Percentiles rank a stretch among this genome's conserved stretches.
Conservation (phyloP, 371 early-diverging fungal genomes). For the Circinella umbellata region DNA sequence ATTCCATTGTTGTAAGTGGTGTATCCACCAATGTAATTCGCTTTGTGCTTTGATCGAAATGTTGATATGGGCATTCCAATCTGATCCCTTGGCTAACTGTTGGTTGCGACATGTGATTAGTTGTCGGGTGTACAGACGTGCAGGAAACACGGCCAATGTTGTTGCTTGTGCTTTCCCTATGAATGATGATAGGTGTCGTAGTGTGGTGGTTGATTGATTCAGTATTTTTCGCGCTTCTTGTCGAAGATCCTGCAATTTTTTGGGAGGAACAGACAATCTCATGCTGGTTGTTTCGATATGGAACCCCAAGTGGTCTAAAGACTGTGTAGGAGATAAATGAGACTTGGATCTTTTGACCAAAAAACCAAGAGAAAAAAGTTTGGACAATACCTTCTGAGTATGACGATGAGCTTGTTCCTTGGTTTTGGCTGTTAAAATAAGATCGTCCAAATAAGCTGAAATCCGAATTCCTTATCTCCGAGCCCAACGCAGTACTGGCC, state of each 20-base stretch:
- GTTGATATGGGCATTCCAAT: background rate
- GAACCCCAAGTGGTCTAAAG: conserved; percentile 28
- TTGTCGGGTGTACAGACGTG: conserved; percentile 20
- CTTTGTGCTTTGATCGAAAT: background rate
- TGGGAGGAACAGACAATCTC: conserved; percentile 14
- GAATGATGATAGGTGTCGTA: conserved; percentile 23
- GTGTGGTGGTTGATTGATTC: background rate
- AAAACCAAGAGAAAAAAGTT: conserved; percentile 24
- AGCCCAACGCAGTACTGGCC: conserved; percentile 33
- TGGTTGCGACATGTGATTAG: conserved; percentile 12
- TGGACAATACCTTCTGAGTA: conserved; percentile 5
- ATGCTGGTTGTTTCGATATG: conserved; percentile 18
- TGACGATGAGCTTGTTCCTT: background rate
- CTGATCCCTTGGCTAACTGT: background rate
- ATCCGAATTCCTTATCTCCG: conserved; percentile 30
- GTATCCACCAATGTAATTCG: conserved; percentile 33
- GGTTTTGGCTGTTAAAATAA: conserved; percentile 21
- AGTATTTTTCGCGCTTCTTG: conserved; percentile 12
- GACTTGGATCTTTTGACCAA: conserved; percentile 31
- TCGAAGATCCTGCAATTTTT: conserved; percentile 20
- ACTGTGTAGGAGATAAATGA: conserved; percentile 20
- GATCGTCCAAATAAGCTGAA: conserved; percentile 36
- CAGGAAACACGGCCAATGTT: conserved; percentile 30
- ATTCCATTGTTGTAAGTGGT: conserved; percentile 25
- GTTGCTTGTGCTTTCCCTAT: conserved; percentile 30